Conservation (phyloP, 2,329 filamentous ascomycete genomes). For the Colletotrichum siamense region DNA sequence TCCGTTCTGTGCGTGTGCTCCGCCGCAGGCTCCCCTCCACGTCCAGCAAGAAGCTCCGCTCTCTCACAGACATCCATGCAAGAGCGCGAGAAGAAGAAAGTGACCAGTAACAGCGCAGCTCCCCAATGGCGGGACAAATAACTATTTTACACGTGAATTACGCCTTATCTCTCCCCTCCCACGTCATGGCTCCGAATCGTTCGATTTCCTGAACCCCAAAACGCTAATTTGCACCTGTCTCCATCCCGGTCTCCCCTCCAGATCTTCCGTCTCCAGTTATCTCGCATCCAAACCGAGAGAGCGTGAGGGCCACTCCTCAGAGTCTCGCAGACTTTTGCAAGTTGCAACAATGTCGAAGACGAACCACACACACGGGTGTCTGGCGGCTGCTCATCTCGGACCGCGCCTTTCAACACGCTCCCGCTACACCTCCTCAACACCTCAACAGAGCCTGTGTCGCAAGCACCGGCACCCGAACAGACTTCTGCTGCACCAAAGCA, state of each 20-base stretch:
- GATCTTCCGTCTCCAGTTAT: neutral
- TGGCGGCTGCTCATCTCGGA: neutral
- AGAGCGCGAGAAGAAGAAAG: neutral
- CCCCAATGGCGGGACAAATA: slow-evolving; percentile 13
- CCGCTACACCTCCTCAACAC: neutral
- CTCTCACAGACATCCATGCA: neutral
- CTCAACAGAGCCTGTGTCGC: neutral
- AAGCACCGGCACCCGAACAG: neutral
- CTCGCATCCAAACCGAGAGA: neutral
- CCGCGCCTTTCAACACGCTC: neutral
- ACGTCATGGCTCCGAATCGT: slow-evolving; percentile 14
- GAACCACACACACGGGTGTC: neutral
- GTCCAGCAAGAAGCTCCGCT: neutral
- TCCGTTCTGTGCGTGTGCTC: neutral
- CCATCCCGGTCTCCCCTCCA: neutral
- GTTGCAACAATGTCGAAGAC: neutral
- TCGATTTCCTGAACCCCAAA: neutral
- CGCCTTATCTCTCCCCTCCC: slow-evolving; percentile 13
- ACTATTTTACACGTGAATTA: slow-evolving; percentile 20
- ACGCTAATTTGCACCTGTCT: neutral
- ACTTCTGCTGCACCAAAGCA: neutral
- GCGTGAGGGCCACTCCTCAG: neutral
- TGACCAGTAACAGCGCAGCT: neutral
- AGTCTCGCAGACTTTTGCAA: neutral
- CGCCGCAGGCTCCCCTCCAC: neutral